Conservation (phyloP, 805 yeast genomes). For the Teunomyces pallodes region DNA sequence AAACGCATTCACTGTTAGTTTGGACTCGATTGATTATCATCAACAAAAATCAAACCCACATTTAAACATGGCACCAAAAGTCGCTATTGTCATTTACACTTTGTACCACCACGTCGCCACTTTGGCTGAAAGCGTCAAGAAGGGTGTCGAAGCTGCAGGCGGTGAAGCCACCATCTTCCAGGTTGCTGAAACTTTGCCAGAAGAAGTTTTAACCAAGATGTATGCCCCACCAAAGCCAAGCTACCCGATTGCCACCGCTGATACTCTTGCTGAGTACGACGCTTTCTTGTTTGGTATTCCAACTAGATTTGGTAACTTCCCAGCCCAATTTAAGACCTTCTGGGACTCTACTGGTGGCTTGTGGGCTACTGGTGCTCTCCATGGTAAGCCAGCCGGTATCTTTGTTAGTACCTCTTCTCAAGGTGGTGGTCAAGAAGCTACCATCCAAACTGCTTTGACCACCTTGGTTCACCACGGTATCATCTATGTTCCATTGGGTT, state of each 20-base stretch:
- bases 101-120: conserved; percentile 72
- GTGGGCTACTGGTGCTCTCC: conserved; percentile 73
- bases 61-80: conserved; percentile 27
- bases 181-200: conserved; percentile 70
- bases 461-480: conserved; percentile 77
- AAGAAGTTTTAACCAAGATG: conserved; percentile 53
- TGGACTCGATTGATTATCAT: background rate
- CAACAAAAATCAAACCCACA: background rate
- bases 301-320: conserved; percentile 78
- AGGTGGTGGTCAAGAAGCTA: conserved; percentile 83
- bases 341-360: conserved; percentile 76
- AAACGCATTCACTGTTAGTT: background rate
- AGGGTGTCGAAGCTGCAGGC: conserved; percentile 72
- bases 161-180: conserved; percentile 66
- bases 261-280: conserved; percentile 62
- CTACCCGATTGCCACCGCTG: conserved; percentile 61
- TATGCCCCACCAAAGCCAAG: conserved; percentile 55
- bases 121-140: conserved; percentile 64
- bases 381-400: conserved; percentile 72
- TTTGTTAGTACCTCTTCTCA: conserved; percentile 72
- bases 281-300: conserved; percentile 85
- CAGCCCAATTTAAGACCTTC: conserved; percentile 75
- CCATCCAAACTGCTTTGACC: conserved; percentile 63
- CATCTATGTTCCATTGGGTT: conserved; percentile 77
- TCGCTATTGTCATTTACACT: conserved; percentile 58